Evolutionary conservation across 192 early-diverging fungal species (phyloP), one percentile per base, ranked within the genome.

Genomic region (Chytriomyces hyalinus): DNA sequence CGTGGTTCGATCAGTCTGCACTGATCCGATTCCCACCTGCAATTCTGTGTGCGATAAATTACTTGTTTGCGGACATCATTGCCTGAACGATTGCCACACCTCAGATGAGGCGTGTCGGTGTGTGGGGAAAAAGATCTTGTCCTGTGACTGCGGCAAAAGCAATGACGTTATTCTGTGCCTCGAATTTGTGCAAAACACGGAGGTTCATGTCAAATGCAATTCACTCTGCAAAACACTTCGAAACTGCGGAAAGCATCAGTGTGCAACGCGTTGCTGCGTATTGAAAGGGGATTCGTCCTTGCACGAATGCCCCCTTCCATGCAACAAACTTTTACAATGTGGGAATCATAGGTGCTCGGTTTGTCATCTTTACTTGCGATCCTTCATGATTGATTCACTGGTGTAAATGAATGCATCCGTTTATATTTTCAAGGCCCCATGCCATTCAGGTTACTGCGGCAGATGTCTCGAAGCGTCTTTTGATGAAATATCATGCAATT

Each of bases 401-500:
- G 15, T 4, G 20, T 13, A 20, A 57, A n/a, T 57, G 13, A 20
- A 57, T 20, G 20, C 20, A 57, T n/a, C 13, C 13, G 53, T 57
- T 57, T 13, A 57, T 57, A 0, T 13, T 57, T 57, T n/a, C 53
- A 57, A 57, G 72, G 46, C 50, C 8, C 10, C 8, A 9, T 74
- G 72, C 46, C 72, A 74, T 44, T 47, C 61, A 15, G 72, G 72
- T 15, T 11, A 61, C 10, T 74, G 72, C n/a, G 61, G 72, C 11
- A 22, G 72, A 7, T 74, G 72, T 20, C 72, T 74, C 5, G 72
- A 63, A 63, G 72, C 72, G n/a, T 45, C 72, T 0, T 74, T 74
- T 47, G 72, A 74, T 22, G 72, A 74, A 74, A 63, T 74, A 36
- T 74, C 72, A 46, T 74, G 72, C 46, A 74, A 74, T 46, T 74